Base-by-base conservation (phyloP, 306 rosid genomes). In the Cicer judaicum region DNA sequence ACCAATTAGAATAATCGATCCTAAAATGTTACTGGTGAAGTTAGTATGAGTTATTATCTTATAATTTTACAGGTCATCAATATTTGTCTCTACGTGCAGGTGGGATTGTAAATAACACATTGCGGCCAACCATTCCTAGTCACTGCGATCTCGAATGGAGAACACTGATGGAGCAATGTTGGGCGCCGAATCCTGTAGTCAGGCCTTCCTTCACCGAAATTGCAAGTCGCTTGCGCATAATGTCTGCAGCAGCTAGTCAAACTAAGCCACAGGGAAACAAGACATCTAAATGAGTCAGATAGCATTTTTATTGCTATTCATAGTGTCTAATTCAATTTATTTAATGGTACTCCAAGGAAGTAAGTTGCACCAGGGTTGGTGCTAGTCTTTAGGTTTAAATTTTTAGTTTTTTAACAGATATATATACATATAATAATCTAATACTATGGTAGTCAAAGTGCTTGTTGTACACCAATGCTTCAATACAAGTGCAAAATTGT, bases 201-300 rank as follows among this genome's bases (percentile, higher is more conserved):
- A 88, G 98, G 46, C 98, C 98, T 61, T 86, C 94, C 47, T 92
- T 92, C 83, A 84, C 98, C 0, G 94, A 92, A 74, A 92, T 92
- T 5, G 90, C 98, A 11, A 75, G 85, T 71, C 89, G 90, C 13
- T 73, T 92, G 83, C 90, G 92, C 38, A 83, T 80, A 52, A 92
- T 92, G 98, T 83, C 98, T 5, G 84, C 89, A 8, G 82, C 89
- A 10, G 89, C 93, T 72, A 43, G 83, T 81, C 91, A 82, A 71
- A 76, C 88, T 43, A 89, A 89, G 80, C 43, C 82, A 68, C 87
- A 72, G 21, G 80, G 66, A 46, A 64, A 72, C 10, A 84, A 84
- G 69, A 46, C 84, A 8, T 29, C 87, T 55, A 84, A 84, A 80
- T 84, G 82, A 80, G 49, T 73, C 46, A 34, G 5, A 48, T 73